Base-by-base conservation (phyloP, 163 green algal genomes). In the Scenedesmus sp. region DNA sequence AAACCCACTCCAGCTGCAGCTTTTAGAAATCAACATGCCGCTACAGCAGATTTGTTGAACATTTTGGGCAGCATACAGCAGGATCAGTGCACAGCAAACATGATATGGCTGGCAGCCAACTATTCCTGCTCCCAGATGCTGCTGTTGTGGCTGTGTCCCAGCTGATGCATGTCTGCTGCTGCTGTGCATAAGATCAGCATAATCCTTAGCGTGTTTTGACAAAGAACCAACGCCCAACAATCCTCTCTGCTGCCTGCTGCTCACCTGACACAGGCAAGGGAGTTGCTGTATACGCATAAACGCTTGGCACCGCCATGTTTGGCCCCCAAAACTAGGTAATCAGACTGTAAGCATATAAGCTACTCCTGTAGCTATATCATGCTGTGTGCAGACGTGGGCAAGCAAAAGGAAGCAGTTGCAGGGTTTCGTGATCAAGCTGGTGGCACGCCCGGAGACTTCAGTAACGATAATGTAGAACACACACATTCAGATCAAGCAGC, bases 231-330 rank as follows among this genome's bases (percentile, higher is more conserved):
- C 3, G 20, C 30, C 30, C 5, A 76, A 30, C 65, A 37, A 18
- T n/a, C 56, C 65, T 76, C 12, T 18, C 9, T 76, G 30, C 65
- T 76, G 65, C 24, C 30, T 76, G 65, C 7, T 76, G 65, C 65
- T 76, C 30, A 76, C 65, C 65, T 76, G 65, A 37, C 65, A 76
- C 65, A 76, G 65, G 65, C 65, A 76, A 30, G 26, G 65, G 65
- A 76, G 65, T 40, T 76, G 65, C 65, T 76, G 65, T 76, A 40
- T 76, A 76, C 6, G 65, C 65, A 76, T 40, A 76, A 20, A 76
- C 65, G 65, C 65, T 30, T 76, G 65, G 65, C 65, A 76, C 40
- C 30, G 65, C 65, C 65, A 76, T 76, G 5, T 22, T 40, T 6
- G 18, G 65, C 65, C 2, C 30, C 6, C 30, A 76, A 18, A 40